Evolutionary conservation across 2,329 filamentous ascomycete genomes (phyloP), one percentile per base, ranked within the genome.

Genomic region (Tolypocladium amazonense): DNA sequence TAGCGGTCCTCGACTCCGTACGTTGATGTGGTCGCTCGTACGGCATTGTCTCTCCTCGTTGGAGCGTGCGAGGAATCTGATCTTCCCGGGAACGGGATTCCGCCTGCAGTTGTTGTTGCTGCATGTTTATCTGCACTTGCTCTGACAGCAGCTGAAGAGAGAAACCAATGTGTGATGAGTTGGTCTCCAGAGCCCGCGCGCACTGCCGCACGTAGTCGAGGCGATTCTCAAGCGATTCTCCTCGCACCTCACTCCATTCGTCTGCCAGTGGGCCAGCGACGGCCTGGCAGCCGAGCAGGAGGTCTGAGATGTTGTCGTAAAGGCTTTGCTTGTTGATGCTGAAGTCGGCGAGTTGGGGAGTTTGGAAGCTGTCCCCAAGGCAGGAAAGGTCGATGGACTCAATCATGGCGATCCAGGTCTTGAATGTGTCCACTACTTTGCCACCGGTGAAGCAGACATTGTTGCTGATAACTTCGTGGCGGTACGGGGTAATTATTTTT

Each of bases 231-330:
- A 99, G 79, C 9, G 92, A 89, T 70, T 96, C 91, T 1, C 92
- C 91, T 52, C 92, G 86, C n/a, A 92, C 80, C 71, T 96, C 92
- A 4, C 92, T 86, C 94, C 94, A 99, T 75, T 99, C 94, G 70
- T 99, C 94, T 11, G 88, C 90, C 52, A 99, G 75, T 7, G 94
- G 94, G 11, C 90, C 90, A 7, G 92, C 90, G n/a, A 97, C 88
- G 30, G 89, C 86, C 74, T 99, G 94, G 68, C 92, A 97, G 61
- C 88, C 86, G 56, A 96, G 76, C 4, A 97, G 77, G 35, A 99
- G 82, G 71, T 97, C 94, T 11, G 92, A 92, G 59, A 96, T 88
- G 61, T 92, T 89, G 73, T 97, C 94, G 73, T 97, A 97, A 23
- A 96, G 80, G 66, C 88, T 89, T 72, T 99, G 94, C 75, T 97